Percentiles rank a stretch among this genome's conserved stretches.
Evolutionary conservation across 345 rosid genomes (phyloP).

Genomic region (Eucalyptus marginata): DNA sequence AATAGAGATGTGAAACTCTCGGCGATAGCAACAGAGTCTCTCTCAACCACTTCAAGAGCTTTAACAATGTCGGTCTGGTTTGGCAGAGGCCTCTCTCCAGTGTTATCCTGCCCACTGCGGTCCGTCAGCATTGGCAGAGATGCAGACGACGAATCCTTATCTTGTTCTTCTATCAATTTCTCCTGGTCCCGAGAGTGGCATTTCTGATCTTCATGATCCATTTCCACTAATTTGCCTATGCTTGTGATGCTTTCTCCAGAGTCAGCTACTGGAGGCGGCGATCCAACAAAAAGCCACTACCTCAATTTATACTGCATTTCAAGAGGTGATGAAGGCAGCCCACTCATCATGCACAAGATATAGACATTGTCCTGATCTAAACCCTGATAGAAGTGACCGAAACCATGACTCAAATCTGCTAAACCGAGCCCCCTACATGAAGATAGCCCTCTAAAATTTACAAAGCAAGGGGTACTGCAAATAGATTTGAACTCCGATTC

Average conservation of each 20-base stretch:
- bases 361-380: not conserved
- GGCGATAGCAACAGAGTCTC: slow-evolving; percentile 72
- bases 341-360: not conserved
- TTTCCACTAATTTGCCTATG: not conserved
- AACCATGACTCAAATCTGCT: not conserved
- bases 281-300: not conserved
- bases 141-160: not conserved
- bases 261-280: not conserved
- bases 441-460: not conserved
- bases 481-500: not conserved
- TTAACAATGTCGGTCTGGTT: slow-evolving; percentile 41
- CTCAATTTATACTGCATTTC: not conserved
- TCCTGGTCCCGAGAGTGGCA: not conserved
- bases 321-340: not conserved
- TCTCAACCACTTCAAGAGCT: slow-evolving; percentile 72
- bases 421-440: not conserved
- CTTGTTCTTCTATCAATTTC: not conserved
- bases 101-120: not conserved
- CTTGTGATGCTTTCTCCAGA: not conserved
- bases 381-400: not conserved
- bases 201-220: not conserved
- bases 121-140: not conserved
- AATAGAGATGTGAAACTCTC: slow-evolving; percentile 82
- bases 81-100: slow-evolving; percentile 1
- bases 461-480: not conserved